Base-by-base conservation (phyloP, 192 early-diverging fungal species). In the Coemansia reversa region DNA sequence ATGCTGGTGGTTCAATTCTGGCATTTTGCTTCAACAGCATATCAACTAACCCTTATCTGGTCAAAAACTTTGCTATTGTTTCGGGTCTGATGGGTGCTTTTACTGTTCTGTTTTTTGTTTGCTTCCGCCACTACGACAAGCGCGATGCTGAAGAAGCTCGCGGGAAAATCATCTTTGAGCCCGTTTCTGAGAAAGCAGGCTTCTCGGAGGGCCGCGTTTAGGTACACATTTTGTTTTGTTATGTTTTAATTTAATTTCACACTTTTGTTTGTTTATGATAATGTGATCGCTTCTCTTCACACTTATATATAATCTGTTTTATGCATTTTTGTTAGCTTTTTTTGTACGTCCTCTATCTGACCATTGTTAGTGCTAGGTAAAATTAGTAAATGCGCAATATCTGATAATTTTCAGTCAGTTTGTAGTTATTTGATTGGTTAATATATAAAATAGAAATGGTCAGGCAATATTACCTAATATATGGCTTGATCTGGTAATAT, bases 41-140 rank as follows among this genome's bases (percentile, higher is more conserved):
- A 39, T 66, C 79, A 24, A 50, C 70, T 12, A 83, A 88, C 63
- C 86, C 86, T 52, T 69, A 84, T 67, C 77, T 86, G 66, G 83
- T 84, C 52, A 75, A 84, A 76, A 86, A 89, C 84, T 90, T 87
- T 70, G 72, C 83, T 22, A 82, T 84, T 66, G 75, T 88, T 42
- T 72, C 84, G 18, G 67, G 70, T 0, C 58, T 84, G 57, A 78
- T 75, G 70, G 74, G 71, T 23, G 83, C 53, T 22, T 67, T 74
- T 60, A 65, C 83, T 42, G 22, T 76, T 27, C 60, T 86, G 45
- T 84, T 88, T 55, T 79, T 62, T 35, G 45, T 83, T 25, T 76
- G 65, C 72, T 86, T 86, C 69, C 72, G 66, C 61, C 73, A 86
- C 55, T 76, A 85, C 58, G 85, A 88, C 62, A 28, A 63, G 24